Percentiles rank a stretch among this genome's conserved stretches.
phyloP scores from a whole-genome alignment of 2,329 filamentous ascomycete genomes.

The Fusarium sp. region DNA sequence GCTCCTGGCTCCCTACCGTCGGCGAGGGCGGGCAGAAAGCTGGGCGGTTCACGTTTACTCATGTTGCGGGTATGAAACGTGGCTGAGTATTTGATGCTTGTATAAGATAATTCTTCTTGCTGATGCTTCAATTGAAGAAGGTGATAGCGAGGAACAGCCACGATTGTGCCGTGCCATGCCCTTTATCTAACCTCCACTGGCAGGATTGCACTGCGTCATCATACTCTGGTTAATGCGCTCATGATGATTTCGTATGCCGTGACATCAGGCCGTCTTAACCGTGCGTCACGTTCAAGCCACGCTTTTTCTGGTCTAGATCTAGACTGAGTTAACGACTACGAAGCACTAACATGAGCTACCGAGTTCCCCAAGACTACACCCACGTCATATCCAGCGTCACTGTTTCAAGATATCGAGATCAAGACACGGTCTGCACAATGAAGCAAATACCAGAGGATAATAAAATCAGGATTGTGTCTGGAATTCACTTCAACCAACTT shows the following conservation, averaged over 20 bases:
- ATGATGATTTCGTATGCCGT: slow-evolving; percentile 24
- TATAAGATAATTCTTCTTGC: not conserved
- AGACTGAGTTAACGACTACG: not conserved
- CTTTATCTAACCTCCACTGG: slow-evolving; percentile 14
- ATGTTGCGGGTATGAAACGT: slow-evolving; percentile 3
- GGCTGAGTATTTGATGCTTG: not conserved
- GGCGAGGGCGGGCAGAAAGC: slow-evolving; percentile 17
- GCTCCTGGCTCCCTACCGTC: slow-evolving; percentile 3
- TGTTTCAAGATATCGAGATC: slow-evolving; percentile 20
- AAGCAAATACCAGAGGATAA: not conserved
- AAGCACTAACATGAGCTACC: not conserved
- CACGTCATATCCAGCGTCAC: slow-evolving; percentile 30
- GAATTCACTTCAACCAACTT: not conserved
- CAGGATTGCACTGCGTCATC: slow-evolving; percentile 25
- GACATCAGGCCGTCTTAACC: slow-evolving; percentile 21
- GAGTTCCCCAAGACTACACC: slow-evolving; percentile 3
- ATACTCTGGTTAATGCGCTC: slow-evolving; percentile 12
- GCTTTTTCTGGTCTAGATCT: slow-evolving; percentile 12
- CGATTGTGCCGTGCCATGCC: slow-evolving; percentile 3
- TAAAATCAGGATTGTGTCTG: slow-evolving; percentile 19
- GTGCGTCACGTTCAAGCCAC: slow-evolving; percentile 20
- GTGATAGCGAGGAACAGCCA: slow-evolving; percentile 12
- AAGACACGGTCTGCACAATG: not conserved
- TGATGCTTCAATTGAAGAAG: not conserved
- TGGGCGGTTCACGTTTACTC: slow-evolving; percentile 10